A percentile compares a stretch with the other conserved stretches of the same genome.
Evolutionary conservation across 129 eudicot genomes (phyloP).

Genomic region (Chrysanthemum makinoi): DNA sequence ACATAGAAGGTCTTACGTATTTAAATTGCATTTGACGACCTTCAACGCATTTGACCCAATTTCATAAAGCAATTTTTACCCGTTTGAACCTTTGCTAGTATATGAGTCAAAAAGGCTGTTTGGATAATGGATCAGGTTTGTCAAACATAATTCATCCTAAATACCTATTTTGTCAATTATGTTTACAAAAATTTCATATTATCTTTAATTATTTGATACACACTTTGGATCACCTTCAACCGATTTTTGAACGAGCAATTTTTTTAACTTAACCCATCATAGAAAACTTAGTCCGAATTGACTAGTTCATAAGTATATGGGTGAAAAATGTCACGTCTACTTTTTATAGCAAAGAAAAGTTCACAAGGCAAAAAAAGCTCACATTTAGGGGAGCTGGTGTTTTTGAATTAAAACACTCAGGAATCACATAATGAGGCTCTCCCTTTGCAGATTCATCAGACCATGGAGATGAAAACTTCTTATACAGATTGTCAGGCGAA

Average conservation of each 20-base stretch:
- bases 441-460: conserved; percentile 88
- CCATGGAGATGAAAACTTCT: conserved; percentile 95
- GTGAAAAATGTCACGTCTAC: not conserved
- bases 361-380: conserved; percentile 22
- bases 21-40: not conserved
- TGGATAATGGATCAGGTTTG: no score
- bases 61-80: not conserved
- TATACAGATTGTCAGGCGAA: conserved; percentile 72
- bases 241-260: not conserved
- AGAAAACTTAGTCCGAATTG: not conserved
- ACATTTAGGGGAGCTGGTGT: conserved; percentile 63
- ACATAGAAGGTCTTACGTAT: not conserved
- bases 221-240: no score
- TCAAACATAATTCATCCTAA: no score
- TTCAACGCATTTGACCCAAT: not conserved
- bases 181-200: no score
- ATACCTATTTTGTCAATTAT: no score
- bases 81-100: not conserved
- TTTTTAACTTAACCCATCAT: not conserved
- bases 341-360: not conserved
- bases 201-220: no score
- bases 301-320: not conserved
- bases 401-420: conserved; percentile 74
- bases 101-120: no score
- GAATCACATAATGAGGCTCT: conserved; percentile 69